These are phyloP conservation scores for Phaeoacremonium minimum DNA, from an alignment of 2,329 filamentous ascomycete genomes.

Conservation along the genomic window DNA sequence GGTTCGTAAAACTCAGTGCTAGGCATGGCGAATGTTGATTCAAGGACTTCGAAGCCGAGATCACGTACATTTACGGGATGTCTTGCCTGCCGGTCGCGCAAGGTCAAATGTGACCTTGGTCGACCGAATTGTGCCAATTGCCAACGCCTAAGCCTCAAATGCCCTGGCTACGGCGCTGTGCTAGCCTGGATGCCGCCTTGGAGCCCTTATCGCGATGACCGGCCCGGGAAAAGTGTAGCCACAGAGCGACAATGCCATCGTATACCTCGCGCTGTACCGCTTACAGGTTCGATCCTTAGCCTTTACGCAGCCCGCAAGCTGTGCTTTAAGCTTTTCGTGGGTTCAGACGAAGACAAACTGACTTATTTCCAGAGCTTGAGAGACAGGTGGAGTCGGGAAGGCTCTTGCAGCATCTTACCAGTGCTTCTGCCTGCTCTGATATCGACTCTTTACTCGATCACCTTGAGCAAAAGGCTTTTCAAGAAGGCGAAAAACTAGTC, in stretches of 20 bases:
- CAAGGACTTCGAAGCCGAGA: background rate
- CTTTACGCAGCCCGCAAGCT: background rate
- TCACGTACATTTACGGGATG: background rate
- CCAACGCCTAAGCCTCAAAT: background rate
- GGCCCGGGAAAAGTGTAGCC: background rate
- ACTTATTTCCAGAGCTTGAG: background rate
- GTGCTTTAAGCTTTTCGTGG: background rate
- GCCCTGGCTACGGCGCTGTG: background rate
- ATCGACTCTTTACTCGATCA: background rate
- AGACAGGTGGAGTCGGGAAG: background rate
- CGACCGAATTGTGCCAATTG: background rate
- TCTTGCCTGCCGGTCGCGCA: background rate
- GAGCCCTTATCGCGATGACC: background rate
- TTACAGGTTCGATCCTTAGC: background rate
- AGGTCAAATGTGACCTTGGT: background rate
- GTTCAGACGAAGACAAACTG: background rate
- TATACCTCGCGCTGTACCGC: background rate
- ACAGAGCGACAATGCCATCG: background rate
- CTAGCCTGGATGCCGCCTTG: background rate
- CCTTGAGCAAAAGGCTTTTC: background rate
- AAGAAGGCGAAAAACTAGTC: background rate
- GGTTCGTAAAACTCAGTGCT: no score
- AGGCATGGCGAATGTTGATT: background rate
- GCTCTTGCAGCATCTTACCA: background rate
- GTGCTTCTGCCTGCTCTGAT: background rate